phyloP scores from a whole-genome alignment of 257 asterid species.

The Catharanthus roseus region DNA sequence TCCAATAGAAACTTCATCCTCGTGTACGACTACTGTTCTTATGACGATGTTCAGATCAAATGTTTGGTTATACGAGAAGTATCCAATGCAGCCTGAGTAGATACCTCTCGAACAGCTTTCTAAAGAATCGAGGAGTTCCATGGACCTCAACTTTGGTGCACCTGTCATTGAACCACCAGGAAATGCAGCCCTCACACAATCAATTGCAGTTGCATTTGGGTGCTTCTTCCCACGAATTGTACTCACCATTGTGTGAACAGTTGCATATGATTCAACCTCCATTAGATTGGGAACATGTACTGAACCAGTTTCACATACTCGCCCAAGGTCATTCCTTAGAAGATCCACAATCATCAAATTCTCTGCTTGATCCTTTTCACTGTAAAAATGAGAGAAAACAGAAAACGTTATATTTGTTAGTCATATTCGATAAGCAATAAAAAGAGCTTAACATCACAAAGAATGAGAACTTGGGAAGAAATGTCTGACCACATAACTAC shows the following conservation, averaged over 20 bases:
- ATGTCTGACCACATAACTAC: too few species aligned
- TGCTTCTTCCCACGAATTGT: constrained; percentile 71
- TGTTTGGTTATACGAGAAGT: constrained; percentile 78
- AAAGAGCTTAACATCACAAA: background rate
- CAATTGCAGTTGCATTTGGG: constrained; percentile 52
- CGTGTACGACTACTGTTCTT: constrained; percentile 62
- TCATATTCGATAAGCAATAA: background rate
- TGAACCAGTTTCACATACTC: constrained; percentile 96
- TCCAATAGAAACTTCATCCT: constrained; percentile 78
- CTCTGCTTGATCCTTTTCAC: constrained; percentile 99
- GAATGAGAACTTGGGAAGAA: background rate
- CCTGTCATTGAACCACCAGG: constrained; percentile 99
- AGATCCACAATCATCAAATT: constrained; percentile 97
- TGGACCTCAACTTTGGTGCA: constrained; percentile 93
- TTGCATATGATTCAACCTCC: constrained; percentile 91
- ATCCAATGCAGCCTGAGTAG: constrained; percentile 95
- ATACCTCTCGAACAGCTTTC: constrained; percentile 83
- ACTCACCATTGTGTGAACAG: constrained; percentile 98
- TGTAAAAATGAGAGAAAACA: constrained; percentile 20
- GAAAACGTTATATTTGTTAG: background rate
- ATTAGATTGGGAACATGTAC: constrained; percentile 88
- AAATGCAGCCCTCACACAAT: constrained; percentile 82
- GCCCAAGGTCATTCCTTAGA: constrained; percentile 89
- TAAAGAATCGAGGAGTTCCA: constrained; percentile 83
- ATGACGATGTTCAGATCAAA: constrained; percentile 93